These are phyloP conservation scores for Arthrobotrys sphaeroides DNA, from an alignment of 2,329 filamentous ascomycete species.

Conservation along the genomic window DNA sequence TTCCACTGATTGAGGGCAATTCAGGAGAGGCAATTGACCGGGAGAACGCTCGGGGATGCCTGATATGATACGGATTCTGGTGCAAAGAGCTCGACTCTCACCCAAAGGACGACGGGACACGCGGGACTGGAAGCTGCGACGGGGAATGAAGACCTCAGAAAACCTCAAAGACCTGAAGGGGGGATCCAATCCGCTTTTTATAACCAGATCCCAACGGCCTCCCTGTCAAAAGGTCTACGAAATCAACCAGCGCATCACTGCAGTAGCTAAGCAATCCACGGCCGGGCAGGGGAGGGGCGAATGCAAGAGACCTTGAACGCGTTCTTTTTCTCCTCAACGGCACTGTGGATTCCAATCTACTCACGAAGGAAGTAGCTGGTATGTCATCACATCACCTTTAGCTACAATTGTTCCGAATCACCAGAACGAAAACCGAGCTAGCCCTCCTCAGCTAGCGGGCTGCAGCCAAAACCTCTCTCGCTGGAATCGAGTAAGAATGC, in stretches of 20 bases:
- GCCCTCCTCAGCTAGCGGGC: constrained; percentile 37
- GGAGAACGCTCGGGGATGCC: constrained; percentile 15
- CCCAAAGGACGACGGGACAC: not conserved
- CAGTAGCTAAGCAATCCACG: not conserved
- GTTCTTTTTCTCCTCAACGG: constrained; percentile 25
- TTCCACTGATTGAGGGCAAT: not conserved
- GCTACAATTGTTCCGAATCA: constrained; percentile 43
- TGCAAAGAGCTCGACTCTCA: constrained; percentile 1
- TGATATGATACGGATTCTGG: not conserved
- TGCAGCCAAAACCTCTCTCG: constrained; percentile 43
- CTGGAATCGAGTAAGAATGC: constrained; percentile 23
- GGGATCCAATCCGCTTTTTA: constrained; percentile 37
- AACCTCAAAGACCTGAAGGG: not conserved
- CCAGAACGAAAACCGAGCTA: constrained; percentile 20
- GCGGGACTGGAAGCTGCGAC: constrained; percentile 19
- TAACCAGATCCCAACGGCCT: not conserved
- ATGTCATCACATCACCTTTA: constrained; percentile 50
- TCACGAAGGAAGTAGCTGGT: constrained; percentile 23
- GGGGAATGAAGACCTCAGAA: constrained; percentile 12
- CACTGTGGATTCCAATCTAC: constrained; percentile 10
- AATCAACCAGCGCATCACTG: constrained; percentile 13
- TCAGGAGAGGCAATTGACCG: constrained; percentile 12
- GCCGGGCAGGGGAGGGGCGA: not conserved
- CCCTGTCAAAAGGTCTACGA: not conserved
- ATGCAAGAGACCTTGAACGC: constrained; percentile 22